Evolutionary conservation across 148 eudicot genomes (phyloP).

Genomic region (Simmondsia chinensis): DNA sequence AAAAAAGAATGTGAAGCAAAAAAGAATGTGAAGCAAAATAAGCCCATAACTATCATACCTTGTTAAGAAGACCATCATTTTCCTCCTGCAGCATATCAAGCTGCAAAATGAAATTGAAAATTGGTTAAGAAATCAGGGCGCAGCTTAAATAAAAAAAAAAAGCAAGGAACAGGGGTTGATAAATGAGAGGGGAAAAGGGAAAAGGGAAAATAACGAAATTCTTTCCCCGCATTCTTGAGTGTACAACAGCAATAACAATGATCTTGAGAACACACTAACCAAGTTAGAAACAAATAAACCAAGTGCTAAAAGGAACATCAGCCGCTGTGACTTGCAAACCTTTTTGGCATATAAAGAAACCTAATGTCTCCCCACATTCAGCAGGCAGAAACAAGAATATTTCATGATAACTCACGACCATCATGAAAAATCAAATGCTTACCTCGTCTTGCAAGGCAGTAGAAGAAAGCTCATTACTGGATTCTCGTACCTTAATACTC

Average conservation of each 20-base stretch:
- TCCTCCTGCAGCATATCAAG: slow-evolving; percentile 97
- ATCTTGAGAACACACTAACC: no score
- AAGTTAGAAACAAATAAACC: no score
- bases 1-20: neutral
- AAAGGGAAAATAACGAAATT: neutral
- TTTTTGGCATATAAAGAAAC: neutral
- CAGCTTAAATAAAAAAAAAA: neutral
- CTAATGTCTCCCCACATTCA: neutral
- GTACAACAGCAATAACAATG: neutral
- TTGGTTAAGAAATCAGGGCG: neutral
- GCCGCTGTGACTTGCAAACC: no score
- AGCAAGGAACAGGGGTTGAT: neutral
- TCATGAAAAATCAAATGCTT: slow-evolving; percentile 1
- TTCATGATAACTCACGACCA: neutral
- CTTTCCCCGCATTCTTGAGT: neutral
- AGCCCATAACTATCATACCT: slow-evolving; percentile 38
- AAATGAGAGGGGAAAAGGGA: no score
- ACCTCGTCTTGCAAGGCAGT: slow-evolving; percentile 96
- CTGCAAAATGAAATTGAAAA: slow-evolving; percentile 32
- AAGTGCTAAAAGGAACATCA: no score
- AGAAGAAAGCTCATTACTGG: slow-evolving; percentile 35
- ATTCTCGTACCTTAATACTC: slow-evolving; percentile 61
- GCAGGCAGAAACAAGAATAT: neutral
- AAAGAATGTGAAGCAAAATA: neutral
- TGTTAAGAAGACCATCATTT: slow-evolving; percentile 70